Conservation (phyloP, 768 basidiomycete genomes). For the Boletus sp. region DNA sequence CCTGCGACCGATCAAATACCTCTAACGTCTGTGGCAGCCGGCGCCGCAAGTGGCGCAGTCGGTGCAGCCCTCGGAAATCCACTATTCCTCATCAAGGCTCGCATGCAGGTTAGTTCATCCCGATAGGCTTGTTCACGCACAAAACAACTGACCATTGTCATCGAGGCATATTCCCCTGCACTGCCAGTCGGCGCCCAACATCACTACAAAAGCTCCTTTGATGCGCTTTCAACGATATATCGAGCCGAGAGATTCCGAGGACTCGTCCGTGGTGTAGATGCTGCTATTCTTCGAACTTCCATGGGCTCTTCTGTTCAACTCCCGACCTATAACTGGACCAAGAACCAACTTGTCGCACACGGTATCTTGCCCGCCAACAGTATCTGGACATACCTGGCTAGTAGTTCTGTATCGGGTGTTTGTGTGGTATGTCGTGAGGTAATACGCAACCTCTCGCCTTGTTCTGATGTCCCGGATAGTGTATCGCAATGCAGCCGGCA, state of each 20-base stretch:
- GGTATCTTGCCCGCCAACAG: slow-evolving; percentile 73
- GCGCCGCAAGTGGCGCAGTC: slow-evolving; percentile 85
- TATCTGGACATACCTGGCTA: slow-evolving; percentile 82
- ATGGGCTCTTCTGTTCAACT: slow-evolving; percentile 97
- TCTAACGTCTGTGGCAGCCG: slow-evolving; percentile 77
- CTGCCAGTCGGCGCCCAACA: slow-evolving; percentile 95
- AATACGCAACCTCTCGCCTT: not conserved
- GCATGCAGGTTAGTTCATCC: slow-evolving; percentile 73
- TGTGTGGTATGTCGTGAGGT: slow-evolving; percentile 69
- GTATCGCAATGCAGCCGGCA: slow-evolving; percentile 91
- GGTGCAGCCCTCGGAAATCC: slow-evolving; percentile 88
- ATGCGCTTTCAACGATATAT: slow-evolving; percentile 80
- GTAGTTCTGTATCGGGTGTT: slow-evolving; percentile 84
- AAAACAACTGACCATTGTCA: not conserved
- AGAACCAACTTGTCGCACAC: slow-evolving; percentile 66
- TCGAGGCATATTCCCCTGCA: slow-evolving; percentile 87
- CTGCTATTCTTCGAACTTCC: slow-evolving; percentile 88
- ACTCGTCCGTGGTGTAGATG: slow-evolving; percentile 86
- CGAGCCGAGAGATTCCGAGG: slow-evolving; percentile 75
- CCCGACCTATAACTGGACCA: slow-evolving; percentile 93
- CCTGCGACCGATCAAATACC: slow-evolving; percentile 63
- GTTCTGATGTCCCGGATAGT: slow-evolving; percentile 40
- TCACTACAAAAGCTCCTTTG: slow-evolving; percentile 78
- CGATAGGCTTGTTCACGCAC: not conserved
- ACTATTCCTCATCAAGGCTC: slow-evolving; percentile 92